phyloP scores from a whole-genome alignment of 1,139 yeast species.

The Saccharomyces pastorianus region DNA sequence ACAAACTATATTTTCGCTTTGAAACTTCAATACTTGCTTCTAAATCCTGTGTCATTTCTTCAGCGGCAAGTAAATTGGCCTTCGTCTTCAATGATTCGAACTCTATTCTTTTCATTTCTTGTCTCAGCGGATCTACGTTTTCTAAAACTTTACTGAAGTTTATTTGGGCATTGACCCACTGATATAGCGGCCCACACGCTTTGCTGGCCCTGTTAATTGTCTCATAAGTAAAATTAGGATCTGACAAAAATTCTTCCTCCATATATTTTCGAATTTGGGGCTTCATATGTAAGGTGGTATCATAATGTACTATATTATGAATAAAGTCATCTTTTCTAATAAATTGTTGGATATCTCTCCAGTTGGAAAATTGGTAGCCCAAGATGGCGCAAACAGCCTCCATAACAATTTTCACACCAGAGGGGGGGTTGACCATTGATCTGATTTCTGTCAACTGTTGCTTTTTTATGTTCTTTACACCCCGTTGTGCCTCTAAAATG shows the following conservation, averaged over 20 bases:
- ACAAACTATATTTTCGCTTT: slow-evolving; percentile 58
- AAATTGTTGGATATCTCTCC: slow-evolving; percentile 82
- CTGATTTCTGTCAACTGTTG: slow-evolving; percentile 85
- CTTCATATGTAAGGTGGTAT: slow-evolving; percentile 53
- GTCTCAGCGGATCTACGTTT: slow-evolving; percentile 64
- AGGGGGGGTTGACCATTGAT: slow-evolving; percentile 88
- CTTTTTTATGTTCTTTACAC: slow-evolving; percentile 85
- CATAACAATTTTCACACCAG: slow-evolving; percentile 72
- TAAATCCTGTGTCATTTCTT: slow-evolving; percentile 72
- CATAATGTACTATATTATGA: slow-evolving; percentile 68
- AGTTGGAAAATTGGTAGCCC: slow-evolving; percentile 58
- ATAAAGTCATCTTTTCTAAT: slow-evolving; percentile 85
- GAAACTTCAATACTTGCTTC: slow-evolving; percentile 60
- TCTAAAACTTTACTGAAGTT: slow-evolving; percentile 61
- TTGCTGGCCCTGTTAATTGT: slow-evolving; percentile 83
- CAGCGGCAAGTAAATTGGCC: slow-evolving; percentile 65
- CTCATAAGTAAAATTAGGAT: slow-evolving; percentile 61
- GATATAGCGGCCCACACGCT: slow-evolving; percentile 87
- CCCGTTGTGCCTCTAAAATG: slow-evolving; percentile 71
- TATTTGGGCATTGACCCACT: slow-evolving; percentile 88
- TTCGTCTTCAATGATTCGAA: slow-evolving; percentile 51
- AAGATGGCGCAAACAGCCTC: slow-evolving; percentile 81
- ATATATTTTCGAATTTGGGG: slow-evolving; percentile 45
- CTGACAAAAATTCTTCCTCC: slow-evolving; percentile 52
- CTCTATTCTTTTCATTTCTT: slow-evolving; percentile 58